These are phyloP conservation scores for Pythium periplocum DNA, from an alignment of 352 stramenopile genomes.

Conservation along the genomic window DNA sequence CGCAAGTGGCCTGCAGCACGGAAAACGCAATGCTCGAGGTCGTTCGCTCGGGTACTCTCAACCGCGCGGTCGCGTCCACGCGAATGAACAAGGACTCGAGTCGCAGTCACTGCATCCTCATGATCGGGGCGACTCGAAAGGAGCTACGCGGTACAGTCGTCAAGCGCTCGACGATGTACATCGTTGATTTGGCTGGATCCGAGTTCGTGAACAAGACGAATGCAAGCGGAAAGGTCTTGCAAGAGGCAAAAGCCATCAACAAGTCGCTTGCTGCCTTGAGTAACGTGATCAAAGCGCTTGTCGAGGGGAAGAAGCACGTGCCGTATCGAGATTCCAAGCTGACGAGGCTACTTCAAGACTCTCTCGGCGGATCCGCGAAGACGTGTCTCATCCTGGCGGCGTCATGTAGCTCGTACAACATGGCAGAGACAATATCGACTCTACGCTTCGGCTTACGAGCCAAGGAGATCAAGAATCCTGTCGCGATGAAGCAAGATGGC, in stretches of 20 bases:
- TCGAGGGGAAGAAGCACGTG: conserved; percentile 66
- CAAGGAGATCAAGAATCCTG: conserved; percentile 80
- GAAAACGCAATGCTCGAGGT: conserved; percentile 57
- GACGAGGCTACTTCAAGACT: conserved; percentile 84
- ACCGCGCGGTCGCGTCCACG: conserved; percentile 66
- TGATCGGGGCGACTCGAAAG: conserved; percentile 32
- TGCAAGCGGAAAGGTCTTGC: conserved; percentile 63
- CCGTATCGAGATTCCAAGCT: conserved; percentile 84
- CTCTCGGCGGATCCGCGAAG: conserved; percentile 89
- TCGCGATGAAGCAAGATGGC: conserved; percentile 33
- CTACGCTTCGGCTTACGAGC: conserved; percentile 65
- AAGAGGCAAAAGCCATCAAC: conserved; percentile 87
- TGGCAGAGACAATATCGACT: conserved; percentile 75
- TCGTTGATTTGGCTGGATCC: conserved; percentile 80
- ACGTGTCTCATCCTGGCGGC: conserved; percentile 95
- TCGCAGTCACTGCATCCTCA: conserved; percentile 70
- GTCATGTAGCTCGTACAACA: conserved; percentile 76
- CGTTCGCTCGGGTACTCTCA: conserved; percentile 51
- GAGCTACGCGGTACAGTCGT: conserved; percentile 18
- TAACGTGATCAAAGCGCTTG: conserved; percentile 83
- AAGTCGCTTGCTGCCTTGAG: conserved; percentile 78
- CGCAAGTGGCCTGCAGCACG: conserved; percentile 27
- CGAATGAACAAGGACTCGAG: conserved; percentile 90
- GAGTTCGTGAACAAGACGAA: conserved; percentile 86
- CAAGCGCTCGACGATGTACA: conserved; percentile 64